Evolutionary conservation across 495 filamentous ascomycete genomes (phyloP).

Genomic region (Lindgomyces ingoldianus): DNA sequence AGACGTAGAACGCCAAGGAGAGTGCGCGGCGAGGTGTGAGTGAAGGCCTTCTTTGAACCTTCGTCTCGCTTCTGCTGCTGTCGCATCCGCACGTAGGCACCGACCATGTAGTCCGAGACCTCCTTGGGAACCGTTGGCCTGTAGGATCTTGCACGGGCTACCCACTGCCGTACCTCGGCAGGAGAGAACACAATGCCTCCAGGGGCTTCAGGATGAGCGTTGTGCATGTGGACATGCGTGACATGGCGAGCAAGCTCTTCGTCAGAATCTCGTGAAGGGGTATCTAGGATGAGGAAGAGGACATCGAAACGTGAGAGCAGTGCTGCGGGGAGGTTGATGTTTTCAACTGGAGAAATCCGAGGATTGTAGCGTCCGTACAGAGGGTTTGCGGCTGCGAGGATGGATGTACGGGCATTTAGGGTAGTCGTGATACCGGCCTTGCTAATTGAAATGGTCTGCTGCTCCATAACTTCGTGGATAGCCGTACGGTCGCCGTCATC

Average conservation of each 20-base stretch:
- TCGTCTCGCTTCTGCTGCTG: conserved; percentile 87
- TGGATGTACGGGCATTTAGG: conserved; percentile 92
- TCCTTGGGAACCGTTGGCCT: conserved; percentile 78
- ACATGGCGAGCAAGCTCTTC: conserved; percentile 95
- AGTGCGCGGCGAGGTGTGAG: conserved; percentile 89
- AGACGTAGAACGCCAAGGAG: conserved; percentile 89
- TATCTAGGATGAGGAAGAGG: conserved; percentile 94
- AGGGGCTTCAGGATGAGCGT: conserved; percentile 78
- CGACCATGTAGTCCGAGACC: conserved; percentile 93
- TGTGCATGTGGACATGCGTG: conserved; percentile 96
- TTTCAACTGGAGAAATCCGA: conserved; percentile 91
- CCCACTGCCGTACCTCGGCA: conserved; percentile 89
- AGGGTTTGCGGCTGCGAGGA: conserved; percentile 96
- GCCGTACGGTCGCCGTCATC: conserved; percentile 94
- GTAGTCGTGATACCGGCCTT: conserved; percentile 97
- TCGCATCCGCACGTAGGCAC: conserved; percentile 90
- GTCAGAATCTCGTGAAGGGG: conserved; percentile 80
- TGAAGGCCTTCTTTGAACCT: conserved; percentile 82
- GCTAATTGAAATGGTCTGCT: conserved; percentile 98
- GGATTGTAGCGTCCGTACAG: conserved; percentile 98
- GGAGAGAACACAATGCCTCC: conserved; percentile 76
- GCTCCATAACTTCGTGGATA: conserved; percentile 99
- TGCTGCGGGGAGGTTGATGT: conserved; percentile 96
- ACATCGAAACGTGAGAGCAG: conserved; percentile 96
- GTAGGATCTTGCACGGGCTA: conserved; percentile 86